These are phyloP conservation scores for Fusarium illudens DNA, from an alignment of 2,329 filamentous ascomycete genomes.

Conservation along the genomic window DNA sequence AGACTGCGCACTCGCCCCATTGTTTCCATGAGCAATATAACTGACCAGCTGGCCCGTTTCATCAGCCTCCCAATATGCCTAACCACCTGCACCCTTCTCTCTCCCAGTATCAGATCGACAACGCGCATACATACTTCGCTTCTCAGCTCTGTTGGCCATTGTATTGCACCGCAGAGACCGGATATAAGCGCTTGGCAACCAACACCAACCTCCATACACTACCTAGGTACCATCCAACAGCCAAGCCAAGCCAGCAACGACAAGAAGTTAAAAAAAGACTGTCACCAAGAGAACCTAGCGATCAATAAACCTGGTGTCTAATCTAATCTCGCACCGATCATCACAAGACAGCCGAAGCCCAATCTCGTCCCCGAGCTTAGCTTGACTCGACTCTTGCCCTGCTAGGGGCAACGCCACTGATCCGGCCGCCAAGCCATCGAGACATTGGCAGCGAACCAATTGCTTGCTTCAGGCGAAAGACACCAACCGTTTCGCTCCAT, in stretches of 20 bases:
- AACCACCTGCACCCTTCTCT: neutral
- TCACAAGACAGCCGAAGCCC: slow-evolving; percentile 25
- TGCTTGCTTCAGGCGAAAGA: slow-evolving; percentile 33
- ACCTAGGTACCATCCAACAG: neutral
- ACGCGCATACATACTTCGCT: neutral
- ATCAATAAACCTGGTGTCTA: slow-evolving; percentile 9
- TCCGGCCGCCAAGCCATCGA: slow-evolving; percentile 33
- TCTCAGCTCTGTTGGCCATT: neutral
- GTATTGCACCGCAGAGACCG: neutral
- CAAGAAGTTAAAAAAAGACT: slow-evolving; percentile 12
- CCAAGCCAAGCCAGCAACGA: neutral
- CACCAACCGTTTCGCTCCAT: slow-evolving; percentile 24
- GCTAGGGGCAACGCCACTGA: slow-evolving; percentile 34
- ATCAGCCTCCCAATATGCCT: neutral
- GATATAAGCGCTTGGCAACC: slow-evolving; percentile 6
- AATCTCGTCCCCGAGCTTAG: slow-evolving; percentile 11
- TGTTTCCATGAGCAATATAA: slow-evolving; percentile 11
- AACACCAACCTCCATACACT: neutral
- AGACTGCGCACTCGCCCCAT: neutral
- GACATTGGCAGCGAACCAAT: slow-evolving; percentile 34
- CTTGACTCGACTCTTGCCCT: slow-evolving; percentile 20
- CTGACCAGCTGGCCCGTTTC: slow-evolving; percentile 9
- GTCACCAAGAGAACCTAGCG: slow-evolving; percentile 1
- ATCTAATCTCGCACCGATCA: slow-evolving; percentile 14
- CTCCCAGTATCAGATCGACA: slow-evolving; percentile 9